Conservation (phyloP, 1,284 basidiomycete genomes). For the Xerocomus nothofagi region DNA sequence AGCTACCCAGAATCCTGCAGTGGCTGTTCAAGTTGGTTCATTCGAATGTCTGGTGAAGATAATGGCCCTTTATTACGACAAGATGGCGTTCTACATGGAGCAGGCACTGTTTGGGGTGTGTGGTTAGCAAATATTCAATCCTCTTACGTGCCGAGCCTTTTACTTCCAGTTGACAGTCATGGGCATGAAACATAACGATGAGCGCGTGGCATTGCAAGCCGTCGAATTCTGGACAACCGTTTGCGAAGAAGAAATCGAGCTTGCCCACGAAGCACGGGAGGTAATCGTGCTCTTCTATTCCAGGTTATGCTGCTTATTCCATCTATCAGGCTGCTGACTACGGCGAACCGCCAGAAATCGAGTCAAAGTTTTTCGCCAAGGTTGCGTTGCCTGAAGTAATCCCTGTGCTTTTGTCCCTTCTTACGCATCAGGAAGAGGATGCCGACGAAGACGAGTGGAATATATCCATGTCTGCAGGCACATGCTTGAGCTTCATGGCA, state of each 20-base stretch:
- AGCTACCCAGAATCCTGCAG: constrained; percentile 85
- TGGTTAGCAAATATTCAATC: constrained; percentile 20
- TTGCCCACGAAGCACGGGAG: constrained; percentile 91
- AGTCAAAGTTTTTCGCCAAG: constrained; percentile 91
- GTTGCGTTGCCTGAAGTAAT: constrained; percentile 93
- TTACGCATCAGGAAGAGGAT: constrained; percentile 95
- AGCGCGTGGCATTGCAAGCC: constrained; percentile 92
- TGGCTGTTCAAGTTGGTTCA: constrained; percentile 86
- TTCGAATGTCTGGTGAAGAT: constrained; percentile 97
- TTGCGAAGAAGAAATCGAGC: constrained; percentile 95
- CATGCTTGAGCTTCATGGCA: constrained; percentile 87
- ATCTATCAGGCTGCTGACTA: constrained; percentile 77
- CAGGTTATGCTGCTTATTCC: constrained; percentile 6
- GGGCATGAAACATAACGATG: constrained; percentile 95
- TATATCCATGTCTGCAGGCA: constrained; percentile 96
- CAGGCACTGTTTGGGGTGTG: constrained; percentile 94
- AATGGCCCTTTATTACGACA: constrained; percentile 98
- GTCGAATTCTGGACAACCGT: constrained; percentile 99
- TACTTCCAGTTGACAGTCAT: constrained; percentile 84
- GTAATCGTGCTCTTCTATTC: constrained; percentile 39
- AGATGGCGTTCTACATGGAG: constrained; percentile 99
- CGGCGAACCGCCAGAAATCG: constrained; percentile 85
- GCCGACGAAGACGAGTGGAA: constrained; percentile 99
- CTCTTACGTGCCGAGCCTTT: constrained; percentile 24
- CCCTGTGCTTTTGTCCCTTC: constrained; percentile 86